phyloP scores from a whole-genome alignment of 495 filamentous ascomycete species.

The Apiosordaria backusii region DNA sequence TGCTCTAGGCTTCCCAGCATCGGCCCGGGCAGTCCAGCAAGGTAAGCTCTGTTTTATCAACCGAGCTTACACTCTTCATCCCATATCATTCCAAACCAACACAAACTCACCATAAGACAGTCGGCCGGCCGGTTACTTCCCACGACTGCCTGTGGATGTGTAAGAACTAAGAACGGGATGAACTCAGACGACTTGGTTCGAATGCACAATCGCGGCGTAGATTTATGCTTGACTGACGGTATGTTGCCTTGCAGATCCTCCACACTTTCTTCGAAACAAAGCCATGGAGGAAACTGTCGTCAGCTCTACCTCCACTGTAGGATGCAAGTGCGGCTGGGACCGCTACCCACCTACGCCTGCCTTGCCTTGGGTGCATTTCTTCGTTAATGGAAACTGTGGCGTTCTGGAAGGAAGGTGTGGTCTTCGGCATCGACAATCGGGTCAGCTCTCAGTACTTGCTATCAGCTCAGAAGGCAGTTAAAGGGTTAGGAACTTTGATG shows the following conservation, averaged over 20 bases:
- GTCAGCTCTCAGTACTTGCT: not conserved
- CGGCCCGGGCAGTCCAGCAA: too few relatives aligned
- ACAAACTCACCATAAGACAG: too few relatives aligned
- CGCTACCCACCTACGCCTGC: not conserved
- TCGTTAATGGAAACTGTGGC: not conserved
- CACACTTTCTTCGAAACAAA: not conserved
- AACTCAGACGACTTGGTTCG: not conserved
- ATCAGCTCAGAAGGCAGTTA: not conserved
- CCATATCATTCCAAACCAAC: too few relatives aligned
- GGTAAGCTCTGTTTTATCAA: too few relatives aligned
- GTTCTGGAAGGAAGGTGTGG: not conserved
- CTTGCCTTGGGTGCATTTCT: not conserved
- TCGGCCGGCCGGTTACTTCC: too few relatives aligned
- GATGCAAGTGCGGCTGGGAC: not conserved
- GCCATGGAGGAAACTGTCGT: not conserved
- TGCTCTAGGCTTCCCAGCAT: too few relatives aligned
- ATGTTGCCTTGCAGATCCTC: not conserved
- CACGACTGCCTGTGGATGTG: not conserved
- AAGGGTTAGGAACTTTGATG: not conserved
- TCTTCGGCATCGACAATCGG: not conserved
- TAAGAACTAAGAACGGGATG: too few relatives aligned
- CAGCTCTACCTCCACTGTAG: not conserved
- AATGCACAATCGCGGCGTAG: not conserved
- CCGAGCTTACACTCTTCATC: too few relatives aligned
- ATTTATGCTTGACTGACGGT: not conserved